Base-by-base conservation (phyloP, 2,329 filamentous ascomycete genomes). In the Fusarium oxysporum region DNA sequence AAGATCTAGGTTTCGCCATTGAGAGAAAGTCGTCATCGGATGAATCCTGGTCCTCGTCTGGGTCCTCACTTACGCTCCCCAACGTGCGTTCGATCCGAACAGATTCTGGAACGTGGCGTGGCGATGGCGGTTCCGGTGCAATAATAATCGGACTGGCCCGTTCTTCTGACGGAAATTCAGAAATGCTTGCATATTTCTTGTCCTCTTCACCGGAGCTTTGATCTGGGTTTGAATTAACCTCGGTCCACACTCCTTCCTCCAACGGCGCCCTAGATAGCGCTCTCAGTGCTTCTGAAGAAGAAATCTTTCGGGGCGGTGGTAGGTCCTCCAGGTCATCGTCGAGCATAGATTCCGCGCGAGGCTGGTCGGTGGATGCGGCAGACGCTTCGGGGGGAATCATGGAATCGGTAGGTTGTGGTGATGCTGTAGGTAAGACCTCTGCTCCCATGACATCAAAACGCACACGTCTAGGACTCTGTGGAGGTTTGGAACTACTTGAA, bases 391-490 rank as follows among this genome's bases (percentile, higher is more conserved):
- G 74, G 12, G 76, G 77, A 44, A 74, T 68, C 58, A 80, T 74
- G 76, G 80, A 73, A 67, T 82, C 78, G 62, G 81, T 73, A 62
- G 78, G 70, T 68, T 85, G 83, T 51, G 89, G 89, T 28, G 89
- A 90, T 32, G 86, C 82, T 50, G 89, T 90, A 25, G 90, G 88
- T 64, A 90, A 81, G 40, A 92, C 88, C 76, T 91, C 89, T 71
- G 86, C 82, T 59, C 89, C 89, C 77, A 86, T 85, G 50, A 91
- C 86, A 41, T 90, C 86, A 71, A 92, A 92, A 53, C 90, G 89
- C 63, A 92, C 90, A 66, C 88, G 85, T 35, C 89, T 86, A n/a
- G 88, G 88, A 75, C 88, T 90, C 47, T 84, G 83, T 10, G 81
- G 82, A 59, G 85, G 84, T 55, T 83, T 86, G 32, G 86, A 85